Base-by-base conservation (phyloP, 163 green algal genomes). In the Volvox carteri region DNA sequence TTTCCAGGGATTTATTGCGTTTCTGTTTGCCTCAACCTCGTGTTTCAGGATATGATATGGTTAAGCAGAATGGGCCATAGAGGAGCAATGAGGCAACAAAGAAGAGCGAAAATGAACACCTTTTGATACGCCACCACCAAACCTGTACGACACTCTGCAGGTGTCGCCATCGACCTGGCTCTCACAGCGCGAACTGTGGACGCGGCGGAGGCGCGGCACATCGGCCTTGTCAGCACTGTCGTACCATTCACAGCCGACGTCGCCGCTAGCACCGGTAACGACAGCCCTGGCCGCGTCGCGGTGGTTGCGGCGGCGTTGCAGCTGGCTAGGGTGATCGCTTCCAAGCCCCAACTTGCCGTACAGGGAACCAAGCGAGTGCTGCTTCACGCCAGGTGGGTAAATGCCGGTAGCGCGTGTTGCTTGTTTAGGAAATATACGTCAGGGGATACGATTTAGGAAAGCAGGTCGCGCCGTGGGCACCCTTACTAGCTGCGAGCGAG, bases 331-430 rank as follows among this genome's bases (percentile, higher is more conserved):
- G 21, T 50, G 14, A 65, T 99, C 9, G 97, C 97, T 1, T 79
- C 89, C 46, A 99, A 99, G 90, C 94, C 93, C 1, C 95, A 93
- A 6, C 75, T 98, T 81, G 97, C 97, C 6, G 73, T 97, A 35
- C 75, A 84, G 16, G 97, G 97, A 19, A 99, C 97, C 78, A 99
- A 99, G 91, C 78, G 87, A 9, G 90, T 97, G 50, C 92, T 99
- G 84, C 91, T 98, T 65, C 83, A 91, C 39, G 48, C 77, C 16
- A 83, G 90, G 90, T 92, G 78, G 35, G 78, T 58, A 14, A 14
- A n/a, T n/a, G n/a, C n/a, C n/a, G n/a, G n/a, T n/a, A n/a, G n/a
- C n/a, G n/a, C n/a, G n/a, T n/a, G n/a, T n/a, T n/a, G n/a, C n/a
- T n/a, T n/a, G n/a, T n/a, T n/a, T n/a, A n/a, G n/a, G n/a, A n/a